Evolutionary conservation across 495 filamentous ascomycete genomes (phyloP).

Genomic region (Neurospora tetrasperma): DNA sequence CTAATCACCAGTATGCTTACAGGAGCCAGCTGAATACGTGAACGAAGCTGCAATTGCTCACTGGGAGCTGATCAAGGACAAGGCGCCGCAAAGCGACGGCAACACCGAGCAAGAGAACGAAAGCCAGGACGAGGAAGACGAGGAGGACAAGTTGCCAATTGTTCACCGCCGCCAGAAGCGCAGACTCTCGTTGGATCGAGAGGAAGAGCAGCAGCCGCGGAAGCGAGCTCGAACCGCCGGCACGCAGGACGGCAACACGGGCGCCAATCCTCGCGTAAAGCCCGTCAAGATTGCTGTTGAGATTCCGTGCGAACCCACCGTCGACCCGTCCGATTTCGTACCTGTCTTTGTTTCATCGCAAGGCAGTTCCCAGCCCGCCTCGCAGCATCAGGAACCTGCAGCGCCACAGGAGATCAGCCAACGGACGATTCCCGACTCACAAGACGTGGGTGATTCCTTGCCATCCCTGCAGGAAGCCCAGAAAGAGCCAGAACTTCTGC

Average conservation of each 20-base stretch:
- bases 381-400: not conserved
- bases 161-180: not conserved
- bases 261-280: not conserved
- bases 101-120: not conserved
- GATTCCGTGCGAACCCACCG: conserved; percentile 3
- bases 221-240: not conserved
- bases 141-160: not conserved
- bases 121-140: not conserved
- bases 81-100: conserved; percentile 6
- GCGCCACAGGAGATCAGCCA: conserved; percentile 5
- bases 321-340: conserved; percentile 13
- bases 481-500: not conserved
- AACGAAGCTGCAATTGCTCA: conserved; percentile 19
- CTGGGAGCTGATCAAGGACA: conserved; percentile 21
- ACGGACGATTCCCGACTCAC: conserved; percentile 24
- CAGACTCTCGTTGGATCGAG: not conserved
- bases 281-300: conserved; percentile 9
- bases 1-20: conserved; percentile 1
- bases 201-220: not conserved
- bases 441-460: conserved; percentile 10
- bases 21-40: conserved; percentile 31
- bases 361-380: not conserved
- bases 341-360: not conserved
- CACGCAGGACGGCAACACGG: not conserved
- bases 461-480: conserved; percentile 5